Percentiles rank a stretch among this genome's conserved stretches.
Evolutionary conservation across 805 yeast genomes (phyloP).

Genomic region (Metahyphopichia silvanorum): DNA sequence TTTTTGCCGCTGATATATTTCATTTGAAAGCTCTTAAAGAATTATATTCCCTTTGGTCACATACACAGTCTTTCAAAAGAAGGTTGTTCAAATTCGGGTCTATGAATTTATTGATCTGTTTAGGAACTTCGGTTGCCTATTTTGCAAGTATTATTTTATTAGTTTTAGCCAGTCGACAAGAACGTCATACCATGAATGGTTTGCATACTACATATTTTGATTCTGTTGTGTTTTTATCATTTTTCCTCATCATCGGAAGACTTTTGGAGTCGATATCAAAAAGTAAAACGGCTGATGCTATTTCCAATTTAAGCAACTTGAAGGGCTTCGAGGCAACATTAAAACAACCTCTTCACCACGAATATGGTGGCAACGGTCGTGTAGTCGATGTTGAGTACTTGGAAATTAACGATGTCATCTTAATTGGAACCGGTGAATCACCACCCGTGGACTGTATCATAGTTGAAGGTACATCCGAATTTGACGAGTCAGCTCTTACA

Average conservation of each 20-base stretch:
- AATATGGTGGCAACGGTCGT: constrained; percentile 7
- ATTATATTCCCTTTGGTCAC: constrained; percentile 53
- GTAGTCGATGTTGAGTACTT: constrained; percentile 40
- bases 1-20: constrained; percentile 71
- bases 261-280: constrained; percentile 66
- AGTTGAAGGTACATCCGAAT: constrained; percentile 43
- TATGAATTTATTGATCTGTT: constrained; percentile 68
- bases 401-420: constrained; percentile 51
- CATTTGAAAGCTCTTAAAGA: constrained; percentile 66
- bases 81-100: constrained; percentile 71
- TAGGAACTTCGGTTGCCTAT: constrained; percentile 73
- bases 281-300: constrained; percentile 62
- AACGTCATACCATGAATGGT: constrained; percentile 27
- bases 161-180: constrained; percentile 39
- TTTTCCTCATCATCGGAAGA: constrained; percentile 69
- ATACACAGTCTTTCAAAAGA: constrained; percentile 51
- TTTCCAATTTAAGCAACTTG: constrained; percentile 49
- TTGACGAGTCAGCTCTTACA: constrained; percentile 61
- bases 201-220: constrained; percentile 70
- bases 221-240: constrained; percentile 71
- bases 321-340: constrained; percentile 51
- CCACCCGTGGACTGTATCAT: constrained; percentile 59
- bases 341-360: constrained; percentile 17
- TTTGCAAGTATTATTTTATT: constrained; percentile 62
- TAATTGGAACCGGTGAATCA: constrained; percentile 53